phyloP scores from a whole-genome alignment of 352 stramenopile genomes.

The Phytophthora pinifolia region DNA sequence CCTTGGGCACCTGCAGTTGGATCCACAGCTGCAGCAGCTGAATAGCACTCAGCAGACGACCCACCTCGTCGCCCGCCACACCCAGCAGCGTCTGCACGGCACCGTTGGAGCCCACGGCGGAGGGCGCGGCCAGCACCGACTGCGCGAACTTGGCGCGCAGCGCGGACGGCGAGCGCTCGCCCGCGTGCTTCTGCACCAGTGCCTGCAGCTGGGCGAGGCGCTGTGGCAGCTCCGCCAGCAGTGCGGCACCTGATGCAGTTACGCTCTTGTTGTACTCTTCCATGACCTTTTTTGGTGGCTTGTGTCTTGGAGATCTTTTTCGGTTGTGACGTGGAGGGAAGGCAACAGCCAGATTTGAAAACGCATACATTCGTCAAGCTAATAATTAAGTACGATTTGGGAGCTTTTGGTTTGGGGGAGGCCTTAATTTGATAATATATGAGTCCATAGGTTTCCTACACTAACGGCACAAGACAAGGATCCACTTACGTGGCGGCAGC shows the following conservation, averaged over 20 bases:
- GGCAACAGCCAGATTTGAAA: not conserved
- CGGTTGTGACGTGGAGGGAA: slow-evolving; percentile 14
- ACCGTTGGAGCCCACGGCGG: slow-evolving; percentile 39
- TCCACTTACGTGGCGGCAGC: slow-evolving; percentile 19
- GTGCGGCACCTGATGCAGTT: slow-evolving; percentile 35
- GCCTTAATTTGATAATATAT: slow-evolving; percentile 19
- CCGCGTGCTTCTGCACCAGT: slow-evolving; percentile 50
- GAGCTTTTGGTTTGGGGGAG: too few relatives aligned
- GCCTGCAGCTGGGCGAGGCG: slow-evolving; percentile 43
- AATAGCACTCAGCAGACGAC: slow-evolving; percentile 44
- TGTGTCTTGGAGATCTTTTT: slow-evolving; percentile 38
- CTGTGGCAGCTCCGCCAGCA: slow-evolving; percentile 53
- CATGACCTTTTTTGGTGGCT: slow-evolving; percentile 30
- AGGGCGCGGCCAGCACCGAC: slow-evolving; percentile 29
- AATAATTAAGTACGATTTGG: too few relatives aligned
- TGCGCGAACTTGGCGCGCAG: slow-evolving; percentile 43
- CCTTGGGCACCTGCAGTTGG: slow-evolving; percentile 68
- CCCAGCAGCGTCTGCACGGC: slow-evolving; percentile 41
- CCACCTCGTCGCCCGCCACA: slow-evolving; percentile 57
- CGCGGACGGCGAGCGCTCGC: slow-evolving; percentile 39
- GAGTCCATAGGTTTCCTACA: slow-evolving; percentile 11
- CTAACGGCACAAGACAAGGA: slow-evolving; percentile 16
- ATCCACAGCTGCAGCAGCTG: slow-evolving; percentile 73
- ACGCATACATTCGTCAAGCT: too few relatives aligned
- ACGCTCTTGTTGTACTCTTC: slow-evolving; percentile 53